These are phyloP conservation scores for Cladosporium sp. DNA, from an alignment of 2,329 filamentous ascomycete genomes.

Conservation along the genomic window DNA sequence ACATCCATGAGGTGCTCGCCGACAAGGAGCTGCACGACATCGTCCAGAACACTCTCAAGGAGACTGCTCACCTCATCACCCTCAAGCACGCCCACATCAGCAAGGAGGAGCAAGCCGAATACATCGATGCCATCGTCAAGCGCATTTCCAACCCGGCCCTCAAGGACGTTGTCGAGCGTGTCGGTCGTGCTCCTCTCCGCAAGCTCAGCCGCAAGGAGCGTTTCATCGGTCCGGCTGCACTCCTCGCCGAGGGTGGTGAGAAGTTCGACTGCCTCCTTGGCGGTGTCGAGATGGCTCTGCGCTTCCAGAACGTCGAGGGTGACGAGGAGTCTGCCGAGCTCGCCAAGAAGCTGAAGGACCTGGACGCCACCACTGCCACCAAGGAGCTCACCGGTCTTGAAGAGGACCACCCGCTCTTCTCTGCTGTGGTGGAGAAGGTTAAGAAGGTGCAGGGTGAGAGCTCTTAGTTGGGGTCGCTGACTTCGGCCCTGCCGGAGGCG, in stretches of 20 bases:
- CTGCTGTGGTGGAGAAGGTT: conserved; percentile 71
- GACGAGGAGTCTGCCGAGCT: conserved; percentile 88
- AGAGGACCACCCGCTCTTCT: conserved; percentile 70
- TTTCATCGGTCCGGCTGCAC: conserved; percentile 86
- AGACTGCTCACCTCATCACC: conserved; percentile 83
- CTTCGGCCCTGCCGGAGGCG: conserved; percentile 9
- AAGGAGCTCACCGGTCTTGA: conserved; percentile 78
- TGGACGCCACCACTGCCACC: conserved; percentile 70
- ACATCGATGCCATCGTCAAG: conserved; percentile 86
- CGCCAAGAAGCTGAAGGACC: conserved; percentile 75
- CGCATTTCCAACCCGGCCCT: conserved; percentile 92
- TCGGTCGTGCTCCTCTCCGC: conserved; percentile 88
- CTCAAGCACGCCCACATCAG: conserved; percentile 75
- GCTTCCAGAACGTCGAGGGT: conserved; percentile 89
- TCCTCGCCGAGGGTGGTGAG: conserved; percentile 78
- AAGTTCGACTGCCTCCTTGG: conserved; percentile 70
- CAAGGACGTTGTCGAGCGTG: conserved; percentile 89
- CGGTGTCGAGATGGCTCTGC: conserved; percentile 85
- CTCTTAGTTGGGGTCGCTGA: conserved; percentile 10
- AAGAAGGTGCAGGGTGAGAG: conserved; percentile 65
- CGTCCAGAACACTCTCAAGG: conserved; percentile 73
- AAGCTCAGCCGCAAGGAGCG: conserved; percentile 95
- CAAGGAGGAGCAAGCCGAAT: conserved; percentile 70
- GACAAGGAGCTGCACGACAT: conserved; percentile 75
- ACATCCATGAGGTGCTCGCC: conserved; percentile 82